phyloP scores from a whole-genome alignment of 331 rosid genomes.

The Rhamnella rubrinervis region DNA sequence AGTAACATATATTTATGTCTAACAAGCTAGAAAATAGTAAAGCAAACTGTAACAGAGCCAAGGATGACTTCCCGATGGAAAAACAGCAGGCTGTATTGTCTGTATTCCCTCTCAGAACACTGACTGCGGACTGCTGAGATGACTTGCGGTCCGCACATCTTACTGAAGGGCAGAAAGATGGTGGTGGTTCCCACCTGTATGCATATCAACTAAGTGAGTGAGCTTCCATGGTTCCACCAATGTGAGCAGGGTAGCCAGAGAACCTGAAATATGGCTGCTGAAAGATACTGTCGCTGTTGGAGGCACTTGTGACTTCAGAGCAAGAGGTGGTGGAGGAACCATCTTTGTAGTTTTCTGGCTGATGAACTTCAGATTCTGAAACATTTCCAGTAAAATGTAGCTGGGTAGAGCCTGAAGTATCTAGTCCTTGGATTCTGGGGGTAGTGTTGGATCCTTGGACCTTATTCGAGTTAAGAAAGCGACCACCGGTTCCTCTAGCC shows the following conservation, averaged over 20 bases:
- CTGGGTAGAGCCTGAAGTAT: slow-evolving; percentile 25
- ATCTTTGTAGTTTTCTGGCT: slow-evolving; percentile 36
- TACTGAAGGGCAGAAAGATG: slow-evolving; percentile 37
- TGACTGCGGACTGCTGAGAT: slow-evolving; percentile 23
- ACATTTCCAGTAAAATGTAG: slow-evolving; percentile 30
- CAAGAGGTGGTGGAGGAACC: slow-evolving; percentile 47
- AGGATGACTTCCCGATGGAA: slow-evolving; percentile 83
- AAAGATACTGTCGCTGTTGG: slow-evolving; percentile 37
- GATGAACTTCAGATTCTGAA: slow-evolving; percentile 29
- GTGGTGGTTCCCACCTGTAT: slow-evolving; percentile 35
- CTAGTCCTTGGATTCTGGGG: slow-evolving; percentile 7
- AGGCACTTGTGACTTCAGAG: slow-evolving; percentile 51
- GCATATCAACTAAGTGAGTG: slow-evolving; percentile 23
- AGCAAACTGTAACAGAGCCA: slow-evolving; percentile 46
- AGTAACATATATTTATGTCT: slow-evolving; percentile 11
- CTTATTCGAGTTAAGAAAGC: slow-evolving; percentile 73
- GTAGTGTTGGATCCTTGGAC: slow-evolving; percentile 33
- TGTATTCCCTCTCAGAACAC: slow-evolving; percentile 19
- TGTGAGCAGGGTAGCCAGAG: slow-evolving; percentile 53
- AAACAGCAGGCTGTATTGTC: slow-evolving; percentile 15
- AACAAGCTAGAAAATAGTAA: slow-evolving; percentile 7
- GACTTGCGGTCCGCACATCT: slow-evolving; percentile 10
- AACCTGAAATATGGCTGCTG: slow-evolving; percentile 42
- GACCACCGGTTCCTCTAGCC: slow-evolving; percentile 85
- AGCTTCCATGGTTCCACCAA: slow-evolving; percentile 32